These are phyloP conservation scores for Elsinoe fawcettii DNA, from an alignment of 2,329 filamentous ascomycete genomes.

Conservation along the genomic window DNA sequence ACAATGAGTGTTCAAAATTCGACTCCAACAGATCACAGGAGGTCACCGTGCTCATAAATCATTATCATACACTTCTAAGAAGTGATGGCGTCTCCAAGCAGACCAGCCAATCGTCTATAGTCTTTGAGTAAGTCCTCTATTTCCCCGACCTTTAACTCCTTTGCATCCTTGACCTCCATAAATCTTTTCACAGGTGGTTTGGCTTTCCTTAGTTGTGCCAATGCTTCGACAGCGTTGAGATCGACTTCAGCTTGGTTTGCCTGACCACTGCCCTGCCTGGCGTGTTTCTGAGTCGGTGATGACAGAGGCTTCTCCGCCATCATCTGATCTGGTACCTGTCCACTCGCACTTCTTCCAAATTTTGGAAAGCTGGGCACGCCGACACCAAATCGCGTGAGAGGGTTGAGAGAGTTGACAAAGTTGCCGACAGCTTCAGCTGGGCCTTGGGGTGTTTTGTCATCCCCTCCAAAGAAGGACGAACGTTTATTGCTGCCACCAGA, in stretches of 20 bases:
- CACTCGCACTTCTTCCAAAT: slow-evolving; percentile 27
- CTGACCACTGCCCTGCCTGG: slow-evolving; percentile 21
- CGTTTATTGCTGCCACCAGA: slow-evolving; percentile 57
- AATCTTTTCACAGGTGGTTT: slow-evolving; percentile 42
- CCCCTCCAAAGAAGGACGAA: slow-evolving; percentile 37
- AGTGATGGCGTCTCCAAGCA: slow-evolving; percentile 35
- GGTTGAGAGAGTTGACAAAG: slow-evolving; percentile 29
- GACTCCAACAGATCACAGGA: not conserved
- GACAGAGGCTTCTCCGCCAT: not conserved
- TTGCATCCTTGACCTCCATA: slow-evolving; percentile 38
- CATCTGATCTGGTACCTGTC: slow-evolving; percentile 14
- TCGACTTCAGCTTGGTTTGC: slow-evolving; percentile 21
- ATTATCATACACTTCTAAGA: slow-evolving; percentile 12
- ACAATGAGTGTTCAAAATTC: not conserved
- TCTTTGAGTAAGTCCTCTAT: slow-evolving; percentile 38
- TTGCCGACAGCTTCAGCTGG: slow-evolving; percentile 24
- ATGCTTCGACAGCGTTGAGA: slow-evolving; percentile 35
- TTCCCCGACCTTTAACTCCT: slow-evolving; percentile 41
- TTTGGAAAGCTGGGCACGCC: slow-evolving; percentile 28
- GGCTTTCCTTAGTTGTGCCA: slow-evolving; percentile 39
- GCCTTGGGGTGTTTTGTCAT: slow-evolving; percentile 14
- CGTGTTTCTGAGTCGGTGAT: slow-evolving; percentile 18
- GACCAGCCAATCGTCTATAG: slow-evolving; percentile 36
- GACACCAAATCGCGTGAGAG: slow-evolving; percentile 30
- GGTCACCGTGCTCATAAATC: not conserved